phyloP scores from a whole-genome alignment of 768 basidiomycete genomes.

The Rhizopogon roseolus region DNA sequence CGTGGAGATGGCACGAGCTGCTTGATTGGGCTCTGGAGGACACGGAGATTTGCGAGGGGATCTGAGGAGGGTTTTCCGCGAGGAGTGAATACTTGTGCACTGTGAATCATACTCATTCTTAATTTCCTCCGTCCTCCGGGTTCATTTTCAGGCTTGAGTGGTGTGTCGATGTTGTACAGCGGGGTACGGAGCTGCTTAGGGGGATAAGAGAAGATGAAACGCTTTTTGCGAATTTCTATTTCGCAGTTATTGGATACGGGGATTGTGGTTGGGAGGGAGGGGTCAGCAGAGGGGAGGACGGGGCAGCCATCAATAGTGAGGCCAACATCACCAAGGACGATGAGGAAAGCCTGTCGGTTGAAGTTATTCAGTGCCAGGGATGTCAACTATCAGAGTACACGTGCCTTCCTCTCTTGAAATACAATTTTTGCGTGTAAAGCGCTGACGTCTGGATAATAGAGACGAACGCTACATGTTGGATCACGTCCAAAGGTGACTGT shows the following conservation, averaged over 20 bases:
- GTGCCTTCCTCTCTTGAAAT: conserved; percentile 57
- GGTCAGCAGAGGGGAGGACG: conserved; percentile 43
- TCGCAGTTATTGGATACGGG: conserved; percentile 62
- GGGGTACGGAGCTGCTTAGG: conserved; percentile 63
- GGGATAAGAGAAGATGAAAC: conserved; percentile 70
- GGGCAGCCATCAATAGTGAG: conserved; percentile 57
- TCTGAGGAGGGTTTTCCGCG: conserved; percentile 44
- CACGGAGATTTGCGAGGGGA: conserved; percentile 57
- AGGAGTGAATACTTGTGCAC: conserved; percentile 70
- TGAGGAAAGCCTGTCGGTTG: conserved; percentile 54
- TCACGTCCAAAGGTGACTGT: conserved; percentile 68
- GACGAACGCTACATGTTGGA: conserved; percentile 55
- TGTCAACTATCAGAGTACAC: conserved; percentile 4
- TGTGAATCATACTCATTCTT: conserved; percentile 72
- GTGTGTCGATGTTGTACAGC: conserved; percentile 46
- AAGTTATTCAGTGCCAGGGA: background rate
- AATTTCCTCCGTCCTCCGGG: conserved; percentile 33
- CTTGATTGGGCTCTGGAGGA: conserved; percentile 45
- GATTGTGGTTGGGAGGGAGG: conserved; percentile 44
- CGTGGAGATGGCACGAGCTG: conserved; percentile 10
- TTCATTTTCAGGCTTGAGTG: conserved; percentile 21
- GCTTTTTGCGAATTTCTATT: conserved; percentile 64
- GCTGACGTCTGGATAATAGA: conserved; percentile 65
- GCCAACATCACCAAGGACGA: conserved; percentile 55
- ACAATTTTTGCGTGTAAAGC: conserved; percentile 62